Conservation (phyloP, 805 yeast species). For the Metschnikowia picachoensis region DNA sequence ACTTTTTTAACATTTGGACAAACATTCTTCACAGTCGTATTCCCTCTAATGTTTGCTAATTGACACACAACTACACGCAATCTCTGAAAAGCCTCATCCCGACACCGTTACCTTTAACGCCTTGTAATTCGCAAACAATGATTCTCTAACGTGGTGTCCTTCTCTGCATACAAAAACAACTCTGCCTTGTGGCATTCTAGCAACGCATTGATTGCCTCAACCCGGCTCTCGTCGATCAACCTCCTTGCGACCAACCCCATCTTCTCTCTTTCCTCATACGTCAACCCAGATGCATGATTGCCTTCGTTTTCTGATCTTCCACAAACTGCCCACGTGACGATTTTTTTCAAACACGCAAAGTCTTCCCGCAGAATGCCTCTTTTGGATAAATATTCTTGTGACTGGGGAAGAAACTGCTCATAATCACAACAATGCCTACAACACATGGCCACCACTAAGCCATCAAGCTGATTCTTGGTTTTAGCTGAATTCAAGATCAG, state of each 20-base stretch:
- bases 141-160: conserved; percentile 66
- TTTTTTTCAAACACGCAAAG: conserved; percentile 50
- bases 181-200: conserved; percentile 41
- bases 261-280: conserved; percentile 44
- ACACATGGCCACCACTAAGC: conserved; percentile 84
- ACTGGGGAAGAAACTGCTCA: conserved; percentile 47
- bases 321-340: conserved; percentile 88
- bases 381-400: conserved; percentile 36
- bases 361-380: conserved; percentile 34
- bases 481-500: conserved; percentile 45
- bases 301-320: conserved; percentile 47
- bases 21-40: too few relatives aligned
- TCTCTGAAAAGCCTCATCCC: too few relatives aligned
- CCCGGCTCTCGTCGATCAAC: conserved; percentile 70
- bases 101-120: not conserved
- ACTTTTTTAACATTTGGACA: too few relatives aligned
- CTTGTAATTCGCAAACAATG: conserved; percentile 41
- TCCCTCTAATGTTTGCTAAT: too few relatives aligned
- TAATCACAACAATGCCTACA: conserved; percentile 82
- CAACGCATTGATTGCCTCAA: conserved; percentile 37
- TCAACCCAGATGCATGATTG: conserved; percentile 45
- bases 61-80: too few relatives aligned
- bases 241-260: conserved; percentile 70
- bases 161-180: conserved; percentile 56
- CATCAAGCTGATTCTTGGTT: conserved; percentile 33